Percentiles rank a stretch among this genome's conserved stretches.
phyloP scores from a whole-genome alignment of 768 basidiomycete species.

The Lentinula aciculospora region DNA sequence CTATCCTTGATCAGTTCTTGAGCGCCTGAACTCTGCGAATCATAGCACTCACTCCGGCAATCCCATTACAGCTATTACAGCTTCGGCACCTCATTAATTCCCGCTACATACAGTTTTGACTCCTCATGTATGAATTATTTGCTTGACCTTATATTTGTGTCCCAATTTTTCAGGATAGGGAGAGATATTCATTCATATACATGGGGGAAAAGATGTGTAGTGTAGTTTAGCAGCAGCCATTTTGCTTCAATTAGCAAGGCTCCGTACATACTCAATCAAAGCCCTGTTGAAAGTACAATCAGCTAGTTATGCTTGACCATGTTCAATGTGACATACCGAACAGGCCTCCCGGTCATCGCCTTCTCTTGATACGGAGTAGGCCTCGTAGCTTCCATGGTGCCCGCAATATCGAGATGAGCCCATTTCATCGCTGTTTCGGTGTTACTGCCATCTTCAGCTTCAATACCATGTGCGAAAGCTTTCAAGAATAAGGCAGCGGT shows the following conservation, averaged over 20 bases:
- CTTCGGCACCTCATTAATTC: no score
- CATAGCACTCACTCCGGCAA: no score
- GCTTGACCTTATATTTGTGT: no score
- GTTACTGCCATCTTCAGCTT: constrained; percentile 43
- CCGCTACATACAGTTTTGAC: no score
- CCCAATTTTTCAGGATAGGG: no score
- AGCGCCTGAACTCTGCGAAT: neutral
- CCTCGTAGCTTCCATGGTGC: constrained; percentile 66
- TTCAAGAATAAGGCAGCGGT: constrained; percentile 89
- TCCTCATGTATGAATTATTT: no score
- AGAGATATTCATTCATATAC: no score
- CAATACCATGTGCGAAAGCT: constrained; percentile 72
- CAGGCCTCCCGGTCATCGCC: constrained; percentile 26
- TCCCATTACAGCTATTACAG: neutral
- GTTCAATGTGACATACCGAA: constrained; percentile 32
- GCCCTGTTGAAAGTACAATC: neutral
- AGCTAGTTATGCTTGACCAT: neutral
- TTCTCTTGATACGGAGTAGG: constrained; percentile 58
- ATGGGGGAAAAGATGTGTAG: no score
- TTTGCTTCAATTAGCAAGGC: neutral
- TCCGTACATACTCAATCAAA: constrained; percentile 4
- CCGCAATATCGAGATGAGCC: constrained; percentile 87
- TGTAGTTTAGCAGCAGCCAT: neutral
- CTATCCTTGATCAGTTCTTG: constrained; percentile 28
- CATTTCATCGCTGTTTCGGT: constrained; percentile 56